Evolutionary conservation across 805 yeast genomes (phyloP), one percentile per base, ranked within the genome.

Genomic region (Saturnispora gosingensis): DNA sequence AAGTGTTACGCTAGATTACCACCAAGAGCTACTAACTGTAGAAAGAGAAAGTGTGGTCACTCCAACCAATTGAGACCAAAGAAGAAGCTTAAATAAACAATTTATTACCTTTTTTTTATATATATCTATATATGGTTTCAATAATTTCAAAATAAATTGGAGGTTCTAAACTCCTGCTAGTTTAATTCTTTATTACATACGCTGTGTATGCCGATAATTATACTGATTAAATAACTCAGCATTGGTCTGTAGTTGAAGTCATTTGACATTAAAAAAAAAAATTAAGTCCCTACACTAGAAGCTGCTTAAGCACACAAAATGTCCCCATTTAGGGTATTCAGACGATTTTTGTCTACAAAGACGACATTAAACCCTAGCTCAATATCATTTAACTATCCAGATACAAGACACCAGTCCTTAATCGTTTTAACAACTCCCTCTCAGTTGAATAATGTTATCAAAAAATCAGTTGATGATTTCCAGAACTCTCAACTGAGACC

Each of bases 11-110:
- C 99, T 70, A 93, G 99, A 84, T 90, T 93, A 73, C 99, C 99
- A 73, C 97, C 99, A 79, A 95, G 98, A 87, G 99, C 99, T 69
- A 93, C 98, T 78, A 93, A 93, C 97, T 93, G 99, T 85, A 89
- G 99, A 83, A 93, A 93, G 98, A 89, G 97, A 88, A 93, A 93
- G 85, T 93, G 99, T 81, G 99, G 99, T 73, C 99, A 93, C 95
- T 82, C 97, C 75, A 93, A 93, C 85, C 99, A 93, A 83, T 88
- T 93, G 78, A 89, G 99, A 83, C 98, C 98, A 80, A 93, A 91
- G 95, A 91, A 91, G 95, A 91, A 91, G 90, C 83, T 88, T 75
- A 89, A 90, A 83, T 90, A 79, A 77, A 73, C 77, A 49, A 52
- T 52, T 50, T 45, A 25, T 28, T 43, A 39, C 16, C 34, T 13